Conservation (phyloP, 2,329 filamentous ascomycete species). For the Trichocomaceae sp. region DNA sequence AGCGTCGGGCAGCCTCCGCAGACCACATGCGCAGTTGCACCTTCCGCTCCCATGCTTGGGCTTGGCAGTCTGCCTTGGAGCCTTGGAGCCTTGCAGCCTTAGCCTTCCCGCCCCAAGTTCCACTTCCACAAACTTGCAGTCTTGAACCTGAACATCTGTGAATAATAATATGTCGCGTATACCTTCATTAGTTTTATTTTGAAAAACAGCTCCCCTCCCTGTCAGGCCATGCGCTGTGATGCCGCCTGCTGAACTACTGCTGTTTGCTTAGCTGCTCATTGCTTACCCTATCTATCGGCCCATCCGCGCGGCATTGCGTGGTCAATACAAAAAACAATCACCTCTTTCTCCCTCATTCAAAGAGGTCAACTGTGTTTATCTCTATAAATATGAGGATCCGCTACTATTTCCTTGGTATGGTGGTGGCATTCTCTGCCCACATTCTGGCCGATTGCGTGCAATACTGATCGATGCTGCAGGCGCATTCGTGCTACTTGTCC, state of each 20-base stretch:
- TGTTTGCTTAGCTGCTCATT: not conserved
- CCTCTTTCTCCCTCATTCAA: not conserved
- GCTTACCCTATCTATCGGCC: not conserved
- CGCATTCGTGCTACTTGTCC: conserved; percentile 59
- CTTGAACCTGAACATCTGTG: not conserved
- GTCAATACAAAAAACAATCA: not conserved
- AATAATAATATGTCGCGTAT: not conserved
- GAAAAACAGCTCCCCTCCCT: not conserved
- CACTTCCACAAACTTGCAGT: not conserved
- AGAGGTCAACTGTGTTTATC: conserved; percentile 1
- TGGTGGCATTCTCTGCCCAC: not conserved
- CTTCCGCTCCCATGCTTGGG: conserved; percentile 13
- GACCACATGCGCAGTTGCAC: conserved; percentile 27
- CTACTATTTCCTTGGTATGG: conserved; percentile 77
- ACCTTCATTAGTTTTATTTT: not conserved
- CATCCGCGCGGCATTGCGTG: conserved; percentile 2
- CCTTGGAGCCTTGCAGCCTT: no score
- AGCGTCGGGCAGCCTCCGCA: conserved; percentile 10
- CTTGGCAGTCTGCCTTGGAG: no score
- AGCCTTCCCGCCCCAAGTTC: not conserved
- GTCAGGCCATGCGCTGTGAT: not conserved
- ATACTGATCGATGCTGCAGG: conserved; percentile 41
- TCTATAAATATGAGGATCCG: conserved; percentile 66
- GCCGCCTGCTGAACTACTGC: not conserved
- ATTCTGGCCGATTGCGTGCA: no score